These are phyloP conservation scores for Ustilago esculenta DNA, from an alignment of 1,284 basidiomycete species.

Conservation along the genomic window DNA sequence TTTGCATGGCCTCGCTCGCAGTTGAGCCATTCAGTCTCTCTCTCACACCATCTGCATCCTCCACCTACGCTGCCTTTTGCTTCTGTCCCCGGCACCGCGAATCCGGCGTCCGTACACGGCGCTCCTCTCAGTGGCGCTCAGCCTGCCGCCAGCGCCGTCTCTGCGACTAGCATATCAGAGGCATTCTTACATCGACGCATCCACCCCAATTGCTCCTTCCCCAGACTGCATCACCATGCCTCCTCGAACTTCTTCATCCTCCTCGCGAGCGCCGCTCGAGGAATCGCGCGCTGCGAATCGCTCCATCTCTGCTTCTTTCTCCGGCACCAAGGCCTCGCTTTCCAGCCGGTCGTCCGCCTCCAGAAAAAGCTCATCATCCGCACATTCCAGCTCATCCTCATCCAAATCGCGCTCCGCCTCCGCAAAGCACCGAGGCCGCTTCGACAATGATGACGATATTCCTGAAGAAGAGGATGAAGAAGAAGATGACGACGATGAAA, in stretches of 20 bases:
- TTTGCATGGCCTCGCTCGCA: not conserved
- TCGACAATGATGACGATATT: constrained; percentile 48
- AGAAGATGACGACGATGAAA: constrained; percentile 12
- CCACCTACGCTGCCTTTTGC: not conserved
- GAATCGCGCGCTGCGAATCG: constrained; percentile 41
- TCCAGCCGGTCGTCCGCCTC: constrained; percentile 22
- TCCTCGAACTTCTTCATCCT: constrained; percentile 29
- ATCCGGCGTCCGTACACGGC: not conserved
- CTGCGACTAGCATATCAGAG: not conserved
- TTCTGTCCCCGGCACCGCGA: too few species aligned
- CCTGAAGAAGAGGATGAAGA: constrained; percentile 29
- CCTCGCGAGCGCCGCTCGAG: constrained; percentile 36
- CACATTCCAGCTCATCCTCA: constrained; percentile 15
- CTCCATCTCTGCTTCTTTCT: constrained; percentile 45
- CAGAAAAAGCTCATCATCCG: constrained; percentile 17
- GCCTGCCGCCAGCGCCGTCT: constrained; percentile 12
- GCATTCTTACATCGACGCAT: not conserved
- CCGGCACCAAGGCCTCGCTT: constrained; percentile 44
- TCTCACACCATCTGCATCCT: not conserved
- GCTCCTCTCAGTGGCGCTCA: constrained; percentile 6
- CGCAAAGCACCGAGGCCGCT: constrained; percentile 32
- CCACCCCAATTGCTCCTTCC: not conserved
- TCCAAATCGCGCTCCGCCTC: constrained; percentile 40
- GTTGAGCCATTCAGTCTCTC: not conserved
- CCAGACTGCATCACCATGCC: constrained; percentile 16